phyloP scores from a whole-genome alignment of 2,329 filamentous ascomycete genomes.

The Hymenoscyphus scutula region DNA sequence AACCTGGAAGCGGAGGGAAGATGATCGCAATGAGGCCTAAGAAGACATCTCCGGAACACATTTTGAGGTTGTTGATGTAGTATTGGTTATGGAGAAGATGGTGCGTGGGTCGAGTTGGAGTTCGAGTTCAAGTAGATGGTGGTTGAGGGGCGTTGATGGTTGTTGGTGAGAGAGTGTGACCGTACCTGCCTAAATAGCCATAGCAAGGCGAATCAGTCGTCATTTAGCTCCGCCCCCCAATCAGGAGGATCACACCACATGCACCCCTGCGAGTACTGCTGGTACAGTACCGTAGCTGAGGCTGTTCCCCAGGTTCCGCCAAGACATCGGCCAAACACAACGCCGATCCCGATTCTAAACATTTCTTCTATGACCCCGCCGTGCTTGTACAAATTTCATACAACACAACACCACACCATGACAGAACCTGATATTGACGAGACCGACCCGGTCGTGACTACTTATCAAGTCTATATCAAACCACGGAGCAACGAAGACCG shows the following conservation, averaged over 20 bases:
- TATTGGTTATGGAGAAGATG: background rate
- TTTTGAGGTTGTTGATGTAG: slow-evolving; percentile 33
- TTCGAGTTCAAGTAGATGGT: background rate
- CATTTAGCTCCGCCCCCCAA: background rate
- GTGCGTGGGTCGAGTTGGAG: background rate
- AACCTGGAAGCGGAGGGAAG: slow-evolving; percentile 64
- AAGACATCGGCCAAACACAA: background rate
- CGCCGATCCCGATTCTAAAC: background rate
- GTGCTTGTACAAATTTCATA: background rate
- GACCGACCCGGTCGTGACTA: slow-evolving; percentile 66
- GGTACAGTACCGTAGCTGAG: too few relatives aligned
- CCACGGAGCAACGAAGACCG: slow-evolving; percentile 61
- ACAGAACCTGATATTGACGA: slow-evolving; percentile 10
- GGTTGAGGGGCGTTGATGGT: too few relatives aligned
- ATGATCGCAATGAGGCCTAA: slow-evolving; percentile 63
- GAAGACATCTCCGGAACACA: slow-evolving; percentile 62
- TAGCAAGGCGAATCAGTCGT: background rate
- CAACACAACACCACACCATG: slow-evolving; percentile 4
- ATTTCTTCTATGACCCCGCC: background rate
- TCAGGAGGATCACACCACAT: too few relatives aligned
- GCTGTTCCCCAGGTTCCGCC: background rate
- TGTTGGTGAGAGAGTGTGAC: background rate
- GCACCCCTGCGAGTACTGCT: too few relatives aligned
- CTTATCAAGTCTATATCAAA: slow-evolving; percentile 85
- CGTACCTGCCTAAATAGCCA: background rate